Evolutionary conservation across 2,329 filamentous ascomycete species (phyloP), one percentile per base, ranked within the genome.

Genomic region (Epichloe bromicola): DNA sequence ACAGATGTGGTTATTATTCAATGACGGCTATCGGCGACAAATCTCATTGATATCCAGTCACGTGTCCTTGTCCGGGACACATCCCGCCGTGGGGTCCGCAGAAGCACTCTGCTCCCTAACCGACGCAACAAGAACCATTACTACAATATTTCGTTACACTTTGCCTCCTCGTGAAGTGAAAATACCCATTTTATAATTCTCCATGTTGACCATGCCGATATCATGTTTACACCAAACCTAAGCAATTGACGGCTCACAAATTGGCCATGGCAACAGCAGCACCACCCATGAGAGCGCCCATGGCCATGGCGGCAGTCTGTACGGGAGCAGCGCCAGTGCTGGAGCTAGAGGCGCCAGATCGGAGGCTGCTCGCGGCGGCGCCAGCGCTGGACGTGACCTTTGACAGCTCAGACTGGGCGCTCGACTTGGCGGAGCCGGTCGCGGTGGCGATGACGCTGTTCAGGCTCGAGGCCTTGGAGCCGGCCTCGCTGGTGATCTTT

Each of bases 201-300:
- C 26, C 8, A 4, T 0, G 26, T 10, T 10, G 4, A 30, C 26
- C 26, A 30, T 4, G 26, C 2, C 26, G 3, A 30, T 4, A 0
- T 1, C 0, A 30, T 30, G 8, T 30, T 1, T 10, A 30, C 26
- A 10, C 26, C 4, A 8, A 30, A 10, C 8, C 8, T 0, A 0
- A 10, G 26, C 8, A 30, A 30, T 2, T 4, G 41, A 3, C 33
- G 1, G 17, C 20, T 66, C 72, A 75, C 58, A 74, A 51, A 64
- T 74, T 73, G 58, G 61, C 66, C 46, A 43, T 43, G 38, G 74
- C 55, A 48, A 73, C 52, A 48, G 70, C 73, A 3, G 69, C 71
- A 57, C 72, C 73, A 23, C 72, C 73, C 46, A 74, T 61, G 52
- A 75, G 63, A 23, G 71, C 72, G 34, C 72, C 72, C 45, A 75